phyloP scores from a whole-genome alignment of 208 protist species.

The Vickermania ingenoplastis region DNA sequence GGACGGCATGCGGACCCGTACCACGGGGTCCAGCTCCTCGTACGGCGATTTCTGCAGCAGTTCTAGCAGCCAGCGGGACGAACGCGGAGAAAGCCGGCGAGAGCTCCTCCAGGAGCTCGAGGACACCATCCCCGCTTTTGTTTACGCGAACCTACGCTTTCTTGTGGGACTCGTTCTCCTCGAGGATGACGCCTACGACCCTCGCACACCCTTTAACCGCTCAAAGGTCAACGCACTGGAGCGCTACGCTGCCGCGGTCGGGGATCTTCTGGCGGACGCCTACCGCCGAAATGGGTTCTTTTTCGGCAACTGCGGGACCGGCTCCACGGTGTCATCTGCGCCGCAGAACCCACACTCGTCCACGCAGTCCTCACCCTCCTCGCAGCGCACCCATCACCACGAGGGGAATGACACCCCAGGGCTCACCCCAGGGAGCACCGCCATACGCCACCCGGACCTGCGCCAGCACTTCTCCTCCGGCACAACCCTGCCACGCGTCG shows the following conservation, averaged over 20 bases:
- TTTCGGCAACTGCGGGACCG: not conserved
- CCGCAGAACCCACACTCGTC: not conserved
- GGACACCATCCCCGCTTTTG: slow-evolving; percentile 33
- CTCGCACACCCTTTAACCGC: slow-evolving; percentile 55
- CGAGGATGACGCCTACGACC: slow-evolving; percentile 65
- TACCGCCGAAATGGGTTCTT: slow-evolving; percentile 1
- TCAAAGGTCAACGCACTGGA: slow-evolving; percentile 34
- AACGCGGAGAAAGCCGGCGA: not conserved
- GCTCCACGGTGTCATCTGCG: not conserved
- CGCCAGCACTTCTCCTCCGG: too few species aligned
- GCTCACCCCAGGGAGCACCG: too few species aligned
- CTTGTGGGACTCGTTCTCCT: slow-evolving; percentile 63
- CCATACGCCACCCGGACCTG: too few species aligned
- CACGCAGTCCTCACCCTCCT: not conserved
- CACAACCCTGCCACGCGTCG: too few species aligned
- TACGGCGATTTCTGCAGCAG: too few species aligned
- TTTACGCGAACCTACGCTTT: slow-evolving; percentile 57
- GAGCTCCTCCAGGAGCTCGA: not conserved
- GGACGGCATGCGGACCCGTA: too few species aligned
- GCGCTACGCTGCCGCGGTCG: slow-evolving; percentile 24
- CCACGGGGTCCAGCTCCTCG: too few species aligned
- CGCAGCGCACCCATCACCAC: not conserved
- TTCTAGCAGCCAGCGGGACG: too few species aligned
- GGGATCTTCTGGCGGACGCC: slow-evolving; percentile 24
- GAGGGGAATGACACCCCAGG: too few species aligned